Base-by-base conservation (phyloP, 345 rosid genomes). In the Syzygium oleosum region DNA sequence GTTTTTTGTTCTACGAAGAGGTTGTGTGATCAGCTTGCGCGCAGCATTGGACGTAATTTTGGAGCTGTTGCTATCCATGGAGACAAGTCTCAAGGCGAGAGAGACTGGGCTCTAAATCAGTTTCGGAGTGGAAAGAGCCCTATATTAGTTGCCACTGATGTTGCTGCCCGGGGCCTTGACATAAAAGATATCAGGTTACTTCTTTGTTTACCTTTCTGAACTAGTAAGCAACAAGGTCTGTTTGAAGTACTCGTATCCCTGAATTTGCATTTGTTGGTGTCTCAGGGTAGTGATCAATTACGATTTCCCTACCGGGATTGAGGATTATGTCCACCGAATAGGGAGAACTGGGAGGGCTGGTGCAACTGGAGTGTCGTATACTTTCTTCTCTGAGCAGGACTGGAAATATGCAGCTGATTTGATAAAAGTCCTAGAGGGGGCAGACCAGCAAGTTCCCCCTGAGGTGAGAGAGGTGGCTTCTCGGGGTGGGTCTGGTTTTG, bases 341-440 rank as follows among this genome's bases (percentile, higher is more conserved):
- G 99, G 99, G 86, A 95, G 99, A 94, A 98, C 99, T 52, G 99
- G 99, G 79, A 93, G 99, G 91, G 99, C 99, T 29, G 99, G 99
- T 90, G 99, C 99, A 87, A 98, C 98, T 49, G 99, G 99, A 51
- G 92, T 98, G 89, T 91, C 98, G 1, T 95, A 94, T 92, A 98
- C 99, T 89, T 98, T 98, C 93, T 94, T 96, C 93, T 94, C 97
- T 9, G 98, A 98, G 89, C 98, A 95, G 87, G 99, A 96, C 85
- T 93, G 97, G 95, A 98, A 96, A 88, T 91, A 93, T 91, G 98
- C 98, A 0, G 89, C 95, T 79, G 99, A 96, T 87, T 93, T 97
- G 90, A 91, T 97, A 87, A 97, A 95, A 92, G 96, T 96, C 86
- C 90, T 97, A 79, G 99, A 96, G 92, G 98, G 99, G 56, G 96